Percentiles rank a stretch among this genome's conserved stretches.
Conservation (phyloP, 805 yeast genomes). For the Candida ovalis region DNA sequence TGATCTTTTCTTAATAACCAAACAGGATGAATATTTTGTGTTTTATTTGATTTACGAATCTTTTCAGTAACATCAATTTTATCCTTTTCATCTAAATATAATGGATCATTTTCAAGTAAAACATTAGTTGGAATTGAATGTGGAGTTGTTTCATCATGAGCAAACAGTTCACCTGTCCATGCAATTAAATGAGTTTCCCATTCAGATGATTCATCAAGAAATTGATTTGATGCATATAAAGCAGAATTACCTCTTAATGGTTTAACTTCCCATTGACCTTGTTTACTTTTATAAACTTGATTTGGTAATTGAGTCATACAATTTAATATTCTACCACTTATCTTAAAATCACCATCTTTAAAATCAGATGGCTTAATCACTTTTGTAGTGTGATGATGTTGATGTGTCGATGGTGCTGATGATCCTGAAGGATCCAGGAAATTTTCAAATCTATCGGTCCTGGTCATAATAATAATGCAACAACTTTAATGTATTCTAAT, state of each 20-base stretch:
- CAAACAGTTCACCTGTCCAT: slow-evolving; percentile 88
- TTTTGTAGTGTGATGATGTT: background rate
- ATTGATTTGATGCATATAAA: slow-evolving; percentile 68
- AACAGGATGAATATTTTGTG: slow-evolving; percentile 71
- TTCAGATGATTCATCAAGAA: slow-evolving; percentile 57
- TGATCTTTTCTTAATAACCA: slow-evolving; percentile 84
- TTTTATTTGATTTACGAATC: slow-evolving; percentile 42
- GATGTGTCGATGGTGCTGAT: background rate
- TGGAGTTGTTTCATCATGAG: slow-evolving; percentile 23
- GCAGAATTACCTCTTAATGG: slow-evolving; percentile 83
- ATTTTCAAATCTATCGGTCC: background rate
- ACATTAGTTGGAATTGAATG: slow-evolving; percentile 23
- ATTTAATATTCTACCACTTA: slow-evolving; percentile 65
- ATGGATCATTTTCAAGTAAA: slow-evolving; percentile 51
- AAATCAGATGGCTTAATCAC: slow-evolving; percentile 17
- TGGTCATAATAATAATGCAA: background rate
- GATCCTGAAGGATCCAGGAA: background rate
- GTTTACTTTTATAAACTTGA: slow-evolving; percentile 44
- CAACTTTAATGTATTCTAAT: no score
- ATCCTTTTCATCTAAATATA: slow-evolving; percentile 54
- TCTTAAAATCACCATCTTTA: slow-evolving; percentile 27
- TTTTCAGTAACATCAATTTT: slow-evolving; percentile 46
- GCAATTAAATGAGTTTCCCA: slow-evolving; percentile 90
- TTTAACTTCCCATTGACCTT: slow-evolving; percentile 52
- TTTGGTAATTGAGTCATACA: slow-evolving; percentile 68